A percentile compares a stretch with the other conserved stretches of the same genome.
These are phyloP conservation scores for Phialocephala sp. DNA, from an alignment of 2,329 filamentous ascomycete species.

Conservation along the genomic window DNA sequence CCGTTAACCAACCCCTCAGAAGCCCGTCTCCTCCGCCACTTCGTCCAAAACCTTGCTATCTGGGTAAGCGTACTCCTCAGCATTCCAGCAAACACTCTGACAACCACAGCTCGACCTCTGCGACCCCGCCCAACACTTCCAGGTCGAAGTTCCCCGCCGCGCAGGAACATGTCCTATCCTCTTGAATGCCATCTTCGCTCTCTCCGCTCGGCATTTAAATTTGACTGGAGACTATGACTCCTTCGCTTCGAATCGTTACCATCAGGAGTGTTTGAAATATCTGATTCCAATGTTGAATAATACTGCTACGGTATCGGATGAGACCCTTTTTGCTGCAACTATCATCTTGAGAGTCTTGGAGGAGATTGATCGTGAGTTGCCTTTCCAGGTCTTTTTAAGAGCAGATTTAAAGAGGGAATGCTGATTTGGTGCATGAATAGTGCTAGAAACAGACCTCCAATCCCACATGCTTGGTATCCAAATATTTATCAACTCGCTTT, in stretches of 20 bases:
- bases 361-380: constrained; percentile 49
- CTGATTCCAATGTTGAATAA: constrained; percentile 54
- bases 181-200: constrained; percentile 61
- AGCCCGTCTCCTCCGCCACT: constrained; percentile 32
- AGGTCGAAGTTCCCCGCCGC: constrained; percentile 57
- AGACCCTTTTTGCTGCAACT: constrained; percentile 58
- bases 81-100: too few relatives aligned
- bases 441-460: constrained; percentile 29
- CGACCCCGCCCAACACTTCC: constrained; percentile 52
- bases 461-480: constrained; percentile 39
- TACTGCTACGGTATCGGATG: constrained; percentile 50
- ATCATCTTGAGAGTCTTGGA: constrained; percentile 63
- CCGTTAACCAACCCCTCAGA: constrained; percentile 32
- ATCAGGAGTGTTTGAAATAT: constrained; percentile 57
- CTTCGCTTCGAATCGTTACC: constrained; percentile 57
- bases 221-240: constrained; percentile 53
- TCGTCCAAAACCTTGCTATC: constrained; percentile 34
- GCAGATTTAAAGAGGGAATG: not conserved
- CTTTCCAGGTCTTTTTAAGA: not conserved
- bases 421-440: constrained; percentile 6
- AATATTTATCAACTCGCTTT: constrained; percentile 44
- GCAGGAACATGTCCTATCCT: constrained; percentile 57
- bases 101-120: constrained; percentile 31
- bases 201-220: constrained; percentile 60
- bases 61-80: constrained; percentile 16